A percentile compares a stretch with the other conserved stretches of the same genome.
Evolutionary conservation across 2,329 filamentous ascomycete species (phyloP).

Genomic region (Myotisia sp.): DNA sequence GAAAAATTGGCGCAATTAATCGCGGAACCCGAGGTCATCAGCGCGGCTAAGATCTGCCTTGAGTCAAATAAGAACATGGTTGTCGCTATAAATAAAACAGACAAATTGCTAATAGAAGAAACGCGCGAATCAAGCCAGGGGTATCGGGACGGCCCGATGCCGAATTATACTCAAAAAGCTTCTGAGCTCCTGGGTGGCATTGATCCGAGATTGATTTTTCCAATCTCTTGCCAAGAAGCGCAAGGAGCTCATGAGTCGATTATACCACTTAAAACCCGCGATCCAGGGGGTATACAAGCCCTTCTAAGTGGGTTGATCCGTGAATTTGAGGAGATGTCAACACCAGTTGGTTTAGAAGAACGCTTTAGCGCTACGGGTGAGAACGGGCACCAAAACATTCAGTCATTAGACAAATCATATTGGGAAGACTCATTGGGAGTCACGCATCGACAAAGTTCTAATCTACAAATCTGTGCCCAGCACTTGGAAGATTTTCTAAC

Average conservation of each 20-base stretch:
- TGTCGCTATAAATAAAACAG: slow-evolving; percentile 48
- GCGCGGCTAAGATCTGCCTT: slow-evolving; percentile 39
- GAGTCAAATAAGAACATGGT: slow-evolving; percentile 40
- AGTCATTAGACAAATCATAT: slow-evolving; percentile 45
- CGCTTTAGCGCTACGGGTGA: slow-evolving; percentile 22
- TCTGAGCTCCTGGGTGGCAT: slow-evolving; percentile 9
- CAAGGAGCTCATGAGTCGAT: too few relatives aligned
- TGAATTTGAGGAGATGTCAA: slow-evolving; percentile 44
- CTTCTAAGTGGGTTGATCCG: slow-evolving; percentile 54
- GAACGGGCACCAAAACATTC: slow-evolving; percentile 16
- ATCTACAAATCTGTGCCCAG: slow-evolving; percentile 57
- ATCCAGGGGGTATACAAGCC: slow-evolving; percentile 51
- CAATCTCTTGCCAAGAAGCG: slow-evolving; percentile 60
- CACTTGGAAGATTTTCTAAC: slow-evolving; percentile 61
- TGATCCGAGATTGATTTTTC: slow-evolving; percentile 35
- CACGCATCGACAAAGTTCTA: slow-evolving; percentile 72
- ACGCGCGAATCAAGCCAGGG: too few relatives aligned
- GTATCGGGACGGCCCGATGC: slow-evolving; percentile 7
- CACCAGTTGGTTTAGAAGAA: slow-evolving; percentile 22
- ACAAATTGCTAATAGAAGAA: slow-evolving; percentile 28
- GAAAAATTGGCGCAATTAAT: slow-evolving; percentile 16
- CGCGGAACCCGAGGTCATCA: slow-evolving; percentile 42
- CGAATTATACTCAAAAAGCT: slow-evolving; percentile 5
- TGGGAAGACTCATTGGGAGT: slow-evolving; percentile 79
- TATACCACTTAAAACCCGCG: slow-evolving; percentile 17